These are phyloP conservation scores for Podospora anserina DNA, from an alignment of 495 filamentous ascomycete species.

Conservation along the genomic window DNA sequence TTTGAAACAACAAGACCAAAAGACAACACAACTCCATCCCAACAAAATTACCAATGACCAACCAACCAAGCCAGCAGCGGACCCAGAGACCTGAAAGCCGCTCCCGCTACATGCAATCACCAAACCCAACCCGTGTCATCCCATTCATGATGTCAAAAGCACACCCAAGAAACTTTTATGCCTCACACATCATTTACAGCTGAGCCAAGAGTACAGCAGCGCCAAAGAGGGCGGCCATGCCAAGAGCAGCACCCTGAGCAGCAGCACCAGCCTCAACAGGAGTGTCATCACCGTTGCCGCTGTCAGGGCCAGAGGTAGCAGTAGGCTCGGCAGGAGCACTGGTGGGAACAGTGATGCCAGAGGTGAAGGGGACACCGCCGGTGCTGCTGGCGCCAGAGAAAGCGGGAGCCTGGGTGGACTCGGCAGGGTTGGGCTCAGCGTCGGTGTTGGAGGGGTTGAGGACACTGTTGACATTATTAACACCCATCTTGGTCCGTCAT, in stretches of 20 bases:
- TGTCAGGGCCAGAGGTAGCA: not conserved
- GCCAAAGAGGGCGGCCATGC: constrained; percentile 38
- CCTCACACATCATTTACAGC: not conserved
- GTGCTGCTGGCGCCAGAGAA: constrained; percentile 51
- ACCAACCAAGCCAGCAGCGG: no score
- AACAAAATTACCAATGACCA: no score
- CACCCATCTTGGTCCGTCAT: not conserved
- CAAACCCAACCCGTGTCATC: not conserved
- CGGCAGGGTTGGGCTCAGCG: constrained; percentile 45
- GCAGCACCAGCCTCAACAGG: constrained; percentile 19
- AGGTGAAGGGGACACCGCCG: constrained; percentile 46
- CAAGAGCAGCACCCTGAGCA: constrained; percentile 30
- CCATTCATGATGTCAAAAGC: not conserved
- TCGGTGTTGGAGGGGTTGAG: constrained; percentile 56
- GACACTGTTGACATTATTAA: constrained; percentile 39
- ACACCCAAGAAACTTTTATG: not conserved
- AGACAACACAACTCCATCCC: not conserved
- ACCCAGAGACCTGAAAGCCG: not conserved
- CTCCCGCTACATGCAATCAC: not conserved
- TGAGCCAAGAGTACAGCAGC: constrained; percentile 28
- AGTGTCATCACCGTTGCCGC: not conserved
- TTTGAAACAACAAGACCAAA: not conserved
- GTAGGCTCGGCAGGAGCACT: constrained; percentile 25
- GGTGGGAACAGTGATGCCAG: constrained; percentile 33
- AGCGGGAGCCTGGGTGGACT: constrained; percentile 45